Conservation (phyloP, 75 land plant genomes). For the Cunninghamia lanceolata region DNA sequence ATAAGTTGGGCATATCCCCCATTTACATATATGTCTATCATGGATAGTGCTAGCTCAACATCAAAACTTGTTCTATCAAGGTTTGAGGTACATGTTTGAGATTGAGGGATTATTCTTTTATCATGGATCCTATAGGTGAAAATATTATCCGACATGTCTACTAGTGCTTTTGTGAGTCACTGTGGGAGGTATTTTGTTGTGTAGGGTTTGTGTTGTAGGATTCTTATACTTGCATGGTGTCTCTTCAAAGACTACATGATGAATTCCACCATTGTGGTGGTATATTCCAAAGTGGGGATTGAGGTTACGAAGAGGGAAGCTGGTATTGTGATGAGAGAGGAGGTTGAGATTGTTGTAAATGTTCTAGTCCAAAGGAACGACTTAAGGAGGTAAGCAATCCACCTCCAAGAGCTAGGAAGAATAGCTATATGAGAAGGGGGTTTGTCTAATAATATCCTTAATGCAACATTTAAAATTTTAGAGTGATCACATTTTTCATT, state of each 20-base stretch:
- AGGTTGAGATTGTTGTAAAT: not conserved
- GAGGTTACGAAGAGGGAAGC: not conserved
- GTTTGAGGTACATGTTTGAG: too few species aligned
- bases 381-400: not conserved
- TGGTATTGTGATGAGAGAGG: constrained; percentile 4
- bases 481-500: not conserved
- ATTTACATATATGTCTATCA: too few species aligned
- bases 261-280: constrained; percentile 9
- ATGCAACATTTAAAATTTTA: not conserved
- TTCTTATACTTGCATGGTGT: constrained; percentile 21
- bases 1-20: too few species aligned
- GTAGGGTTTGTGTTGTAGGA: constrained; percentile 14
- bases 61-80: too few species aligned
- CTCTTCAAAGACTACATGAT: constrained; percentile 11
- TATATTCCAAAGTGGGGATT: not conserved
- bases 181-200: constrained; percentile 26
- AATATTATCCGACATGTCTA: too few species aligned
- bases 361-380: not conserved
- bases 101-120: too few species aligned
- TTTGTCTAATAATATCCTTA: not conserved
- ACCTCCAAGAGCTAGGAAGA: not conserved
- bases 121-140: too few species aligned
- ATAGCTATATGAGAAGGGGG: not conserved
- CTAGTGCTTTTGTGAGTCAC: too few species aligned
- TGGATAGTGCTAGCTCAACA: too few species aligned